Evolutionary conservation across 2,329 filamentous ascomycete genomes (phyloP).

Genomic region (Falciphora oryzae): DNA sequence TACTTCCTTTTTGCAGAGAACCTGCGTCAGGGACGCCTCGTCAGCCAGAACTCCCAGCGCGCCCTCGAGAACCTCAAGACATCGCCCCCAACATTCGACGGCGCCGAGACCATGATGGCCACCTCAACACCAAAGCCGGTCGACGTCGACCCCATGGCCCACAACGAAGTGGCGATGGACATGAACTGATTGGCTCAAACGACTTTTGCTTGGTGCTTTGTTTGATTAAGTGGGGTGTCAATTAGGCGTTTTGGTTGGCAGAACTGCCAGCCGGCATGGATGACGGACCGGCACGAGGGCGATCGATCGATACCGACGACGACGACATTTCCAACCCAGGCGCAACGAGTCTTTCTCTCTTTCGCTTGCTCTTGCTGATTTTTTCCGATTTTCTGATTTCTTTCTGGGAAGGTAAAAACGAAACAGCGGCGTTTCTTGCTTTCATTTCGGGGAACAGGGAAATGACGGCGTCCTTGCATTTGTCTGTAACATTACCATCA

Average conservation of each 20-base stretch:
- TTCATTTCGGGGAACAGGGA: constrained; percentile 2
- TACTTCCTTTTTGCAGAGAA: constrained; percentile 60
- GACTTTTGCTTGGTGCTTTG: constrained; percentile 8
- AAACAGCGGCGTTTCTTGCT: constrained; percentile 6
- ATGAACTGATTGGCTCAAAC: constrained; percentile 27
- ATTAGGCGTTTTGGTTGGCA: constrained; percentile 8
- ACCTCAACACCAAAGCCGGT: constrained; percentile 36
- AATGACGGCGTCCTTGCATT: not conserved
- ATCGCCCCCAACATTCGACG: constrained; percentile 53
- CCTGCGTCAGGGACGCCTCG: constrained; percentile 55
- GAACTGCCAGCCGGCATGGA: not conserved
- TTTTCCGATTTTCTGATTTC: not conserved
- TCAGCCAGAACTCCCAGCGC: constrained; percentile 49
- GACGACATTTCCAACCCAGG: not conserved
- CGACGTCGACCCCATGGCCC: constrained; percentile 16
- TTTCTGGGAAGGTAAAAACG: constrained; percentile 9
- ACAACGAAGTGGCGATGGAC: constrained; percentile 27
- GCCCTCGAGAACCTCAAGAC: constrained; percentile 52
- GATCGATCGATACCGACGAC: not conserved
- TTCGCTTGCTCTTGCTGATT: not conserved
- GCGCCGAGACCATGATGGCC: constrained; percentile 42
- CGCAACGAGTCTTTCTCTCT: not conserved
- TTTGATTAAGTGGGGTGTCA: not conserved
- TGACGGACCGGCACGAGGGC: not conserved
- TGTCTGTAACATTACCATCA: constrained; percentile 6